Conservation (phyloP, 2,329 filamentous ascomycete species). For the Juglanconis juglandina region DNA sequence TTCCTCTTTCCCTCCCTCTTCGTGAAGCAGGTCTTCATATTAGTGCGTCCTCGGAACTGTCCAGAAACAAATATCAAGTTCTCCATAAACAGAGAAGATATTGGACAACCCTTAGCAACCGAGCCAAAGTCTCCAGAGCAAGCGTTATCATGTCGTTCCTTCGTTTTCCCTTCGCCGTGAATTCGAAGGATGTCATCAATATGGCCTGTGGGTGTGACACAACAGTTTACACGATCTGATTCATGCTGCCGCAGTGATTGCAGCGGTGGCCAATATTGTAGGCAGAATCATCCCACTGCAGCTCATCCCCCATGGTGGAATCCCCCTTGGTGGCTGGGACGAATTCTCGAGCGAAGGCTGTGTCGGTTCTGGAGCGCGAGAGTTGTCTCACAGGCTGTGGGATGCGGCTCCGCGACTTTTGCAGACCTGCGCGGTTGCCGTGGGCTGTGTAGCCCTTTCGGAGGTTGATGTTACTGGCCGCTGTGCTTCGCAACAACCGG, state of each 20-base stretch:
- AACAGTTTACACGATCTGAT: neutral
- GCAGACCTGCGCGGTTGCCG: neutral
- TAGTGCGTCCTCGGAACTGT: too few relatives aligned
- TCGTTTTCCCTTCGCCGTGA: neutral
- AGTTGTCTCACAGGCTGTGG: constrained; percentile 21
- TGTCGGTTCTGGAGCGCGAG: constrained; percentile 12
- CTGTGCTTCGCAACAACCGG: constrained; percentile 18
- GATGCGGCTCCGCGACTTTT: constrained; percentile 19
- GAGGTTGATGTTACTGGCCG: constrained; percentile 1
- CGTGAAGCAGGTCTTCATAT: too few relatives aligned
- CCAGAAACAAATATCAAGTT: neutral
- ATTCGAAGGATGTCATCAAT: neutral
- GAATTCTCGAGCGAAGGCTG: constrained; percentile 12
- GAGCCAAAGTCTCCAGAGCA: neutral
- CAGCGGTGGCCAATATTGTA: constrained; percentile 12
- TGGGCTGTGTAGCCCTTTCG: constrained; percentile 2
- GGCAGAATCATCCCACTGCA: constrained; percentile 26
- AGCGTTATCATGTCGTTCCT: neutral
- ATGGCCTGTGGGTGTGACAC: neutral
- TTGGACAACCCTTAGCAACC: neutral
- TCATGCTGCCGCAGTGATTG: constrained; percentile 8
- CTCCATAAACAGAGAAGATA: neutral
- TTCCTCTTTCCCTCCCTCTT: too few relatives aligned
- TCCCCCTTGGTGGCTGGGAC: constrained; percentile 10
- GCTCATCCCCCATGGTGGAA: constrained; percentile 27